Percentiles rank a stretch among this genome's conserved stretches.
Conservation (phyloP, 306 rosid genomes). For the Clitoria ternatea region DNA sequence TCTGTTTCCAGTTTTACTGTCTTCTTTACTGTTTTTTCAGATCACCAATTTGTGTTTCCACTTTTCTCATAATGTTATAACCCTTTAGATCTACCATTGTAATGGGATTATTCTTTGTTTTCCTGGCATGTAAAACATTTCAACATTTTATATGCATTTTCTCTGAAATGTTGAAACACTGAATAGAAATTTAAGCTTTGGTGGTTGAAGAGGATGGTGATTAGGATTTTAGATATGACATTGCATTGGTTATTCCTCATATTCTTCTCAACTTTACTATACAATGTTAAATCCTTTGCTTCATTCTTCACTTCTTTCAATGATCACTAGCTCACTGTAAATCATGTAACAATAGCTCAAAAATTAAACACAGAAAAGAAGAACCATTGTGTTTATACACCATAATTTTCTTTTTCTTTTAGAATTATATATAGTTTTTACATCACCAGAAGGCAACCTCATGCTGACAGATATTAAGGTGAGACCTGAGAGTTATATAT, state of each 20-base stretch:
- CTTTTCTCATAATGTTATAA: not conserved
- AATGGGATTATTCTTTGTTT: not conserved
- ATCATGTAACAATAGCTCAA: slow-evolving; percentile 6
- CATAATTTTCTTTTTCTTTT: slow-evolving; percentile 10
- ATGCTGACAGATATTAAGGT: slow-evolving; percentile 16
- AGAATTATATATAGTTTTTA: not conserved
- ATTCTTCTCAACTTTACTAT: not conserved
- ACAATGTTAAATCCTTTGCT: not conserved
- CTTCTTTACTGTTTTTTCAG: not conserved
- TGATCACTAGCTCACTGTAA: not conserved
- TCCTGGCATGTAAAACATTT: not conserved
- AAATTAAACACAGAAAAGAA: not conserved
- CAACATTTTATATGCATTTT: not conserved
- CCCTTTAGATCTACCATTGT: not conserved
- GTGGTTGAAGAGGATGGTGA: not conserved
- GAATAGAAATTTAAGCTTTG: not conserved
- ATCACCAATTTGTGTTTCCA: not conserved
- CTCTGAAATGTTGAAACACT: not conserved
- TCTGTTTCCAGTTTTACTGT: not conserved
- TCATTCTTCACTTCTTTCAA: not conserved
- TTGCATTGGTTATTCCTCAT: slow-evolving; percentile 10
- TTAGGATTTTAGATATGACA: not conserved
- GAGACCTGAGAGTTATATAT: slow-evolving; percentile 15
- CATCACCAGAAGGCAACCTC: not conserved
- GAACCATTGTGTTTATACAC: not conserved